Percentiles rank a stretch among this genome's conserved stretches.
phyloP scores from a whole-genome alignment of 2,329 filamentous ascomycete genomes.

The Cladorrhinum sp. region DNA sequence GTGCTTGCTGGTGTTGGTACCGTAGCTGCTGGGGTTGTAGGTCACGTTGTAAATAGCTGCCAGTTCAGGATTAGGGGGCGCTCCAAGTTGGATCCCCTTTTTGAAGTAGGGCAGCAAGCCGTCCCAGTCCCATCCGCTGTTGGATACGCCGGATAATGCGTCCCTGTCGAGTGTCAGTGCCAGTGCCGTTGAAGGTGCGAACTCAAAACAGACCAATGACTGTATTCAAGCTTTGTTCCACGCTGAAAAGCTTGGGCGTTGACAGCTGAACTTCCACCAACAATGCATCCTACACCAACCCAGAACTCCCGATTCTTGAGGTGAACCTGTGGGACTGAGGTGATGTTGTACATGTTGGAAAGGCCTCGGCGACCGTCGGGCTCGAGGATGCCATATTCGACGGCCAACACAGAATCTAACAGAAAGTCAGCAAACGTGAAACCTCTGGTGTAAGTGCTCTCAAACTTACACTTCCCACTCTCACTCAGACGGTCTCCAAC shows the following conservation, averaged over 20 bases:
- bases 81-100: conserved; percentile 23
- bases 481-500: conserved; percentile 9
- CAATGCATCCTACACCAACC: conserved; percentile 25
- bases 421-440: background rate
- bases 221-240: conserved; percentile 1
- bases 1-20: conserved; percentile 6
- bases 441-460: conserved; percentile 11
- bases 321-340: background rate
- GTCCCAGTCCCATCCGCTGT: conserved; percentile 8
- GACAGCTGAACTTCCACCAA: conserved; percentile 7
- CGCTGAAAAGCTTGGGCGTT: conserved; percentile 6
- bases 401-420: conserved; percentile 17
- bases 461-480: conserved; percentile 26
- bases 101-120: conserved; percentile 1
- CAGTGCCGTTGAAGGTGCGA: background rate
- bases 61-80: background rate
- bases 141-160: background rate
- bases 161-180: background rate
- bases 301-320: conserved; percentile 28
- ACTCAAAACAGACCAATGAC: background rate
- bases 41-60: conserved; percentile 2
- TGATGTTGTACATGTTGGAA: conserved; percentile 6
- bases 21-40: conserved; percentile 5
- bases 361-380: conserved; percentile 21
- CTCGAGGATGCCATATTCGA: conserved; percentile 23